These are phyloP conservation scores for Fomitopsis pinicola DNA, from an alignment of 1,284 basidiomycete species.

Conservation along the genomic window DNA sequence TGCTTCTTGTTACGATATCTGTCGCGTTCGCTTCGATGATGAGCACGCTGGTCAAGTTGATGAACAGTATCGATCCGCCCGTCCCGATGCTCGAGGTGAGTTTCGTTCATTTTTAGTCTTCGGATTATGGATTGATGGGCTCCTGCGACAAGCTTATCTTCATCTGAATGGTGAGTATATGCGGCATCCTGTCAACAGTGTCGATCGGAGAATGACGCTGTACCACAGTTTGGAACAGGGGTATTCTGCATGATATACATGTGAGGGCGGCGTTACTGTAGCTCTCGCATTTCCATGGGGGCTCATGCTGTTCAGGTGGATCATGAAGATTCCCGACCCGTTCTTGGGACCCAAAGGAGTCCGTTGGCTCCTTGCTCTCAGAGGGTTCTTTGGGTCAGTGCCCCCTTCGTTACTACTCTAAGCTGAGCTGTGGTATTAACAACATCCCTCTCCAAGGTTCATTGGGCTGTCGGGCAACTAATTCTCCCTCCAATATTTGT, in stretches of 20 bases:
- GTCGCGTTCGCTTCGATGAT: slow-evolving; percentile 62
- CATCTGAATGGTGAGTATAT: slow-evolving; percentile 42
- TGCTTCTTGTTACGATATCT: slow-evolving; percentile 54
- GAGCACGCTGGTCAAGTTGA: slow-evolving; percentile 57
- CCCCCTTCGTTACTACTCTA: not conserved
- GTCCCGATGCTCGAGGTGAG: slow-evolving; percentile 56
- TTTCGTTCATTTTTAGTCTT: too few relatives aligned
- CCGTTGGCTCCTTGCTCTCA: slow-evolving; percentile 47
- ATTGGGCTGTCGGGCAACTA: slow-evolving; percentile 66
- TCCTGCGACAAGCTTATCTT: slow-evolving; percentile 35
- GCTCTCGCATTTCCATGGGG: too few relatives aligned
- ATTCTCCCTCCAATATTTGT: slow-evolving; percentile 53
- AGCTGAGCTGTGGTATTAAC: not conserved
- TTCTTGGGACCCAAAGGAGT: slow-evolving; percentile 67
- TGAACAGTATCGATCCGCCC: slow-evolving; percentile 55
- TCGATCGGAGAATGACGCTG: too few relatives aligned
- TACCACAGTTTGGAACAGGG: slow-evolving; percentile 38
- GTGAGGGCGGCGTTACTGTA: slow-evolving; percentile 8
- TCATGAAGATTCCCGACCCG: slow-evolving; percentile 56
- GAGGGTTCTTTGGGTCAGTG: slow-evolving; percentile 62
- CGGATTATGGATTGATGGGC: not conserved
- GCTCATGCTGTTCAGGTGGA: slow-evolving; percentile 32
- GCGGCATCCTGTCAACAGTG: not conserved
- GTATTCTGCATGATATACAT: slow-evolving; percentile 41
- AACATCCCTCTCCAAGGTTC: slow-evolving; percentile 35